Base-by-base conservation (phyloP, 805 yeast genomes). In the Babjeviella inositovora region DNA sequence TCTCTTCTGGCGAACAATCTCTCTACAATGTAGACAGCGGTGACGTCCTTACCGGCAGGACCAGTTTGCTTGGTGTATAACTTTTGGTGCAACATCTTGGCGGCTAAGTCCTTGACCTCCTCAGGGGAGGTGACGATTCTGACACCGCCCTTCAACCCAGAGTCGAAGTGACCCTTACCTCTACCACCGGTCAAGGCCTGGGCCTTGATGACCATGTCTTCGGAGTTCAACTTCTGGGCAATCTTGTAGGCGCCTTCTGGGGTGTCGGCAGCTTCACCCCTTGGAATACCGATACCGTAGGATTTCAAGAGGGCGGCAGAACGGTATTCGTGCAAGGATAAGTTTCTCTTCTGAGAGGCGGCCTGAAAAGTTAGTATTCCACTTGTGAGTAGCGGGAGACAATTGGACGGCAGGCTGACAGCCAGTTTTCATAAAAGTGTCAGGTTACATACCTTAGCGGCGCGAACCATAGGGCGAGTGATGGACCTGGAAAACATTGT, bases 171-270 rank as follows among this genome's bases (percentile, higher is more conserved):
- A 33, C 99, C 99, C 56, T 90, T 90, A 57, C 99, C 99, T 58
- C 99, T 75, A 47, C 99, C 99, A 58, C 99, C 99, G 29, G 99
- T 85, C 44, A 90, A 67, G 23, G 95, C 96, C 61, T 90, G 99
- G 31, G 98, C 98, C 63, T 90, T 90, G 52, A 90, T 66, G 33
- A 90, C 99, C 53, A 90, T 61, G 41, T 79, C 92, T 43, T 73
- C 71, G 35, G 79, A 64, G 38, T 66, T 64, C 44, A 90, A 64
- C 28, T 60, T 54, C 55, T 73, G 66, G 37, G 97, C 97, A 25
- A 74, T 71, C 29, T 73, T 62, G 49, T 50, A 79, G 20, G 97
- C 97, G 33, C 76, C 93, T 42, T 77, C 76, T 23, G 94, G 73
- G 23, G 94, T 77, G 39, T 73, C 66, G 34, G 97, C 92, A 31